Base-by-base conservation (phyloP, 2,329 filamentous ascomycete genomes). In the Diaporthe caulivora region DNA sequence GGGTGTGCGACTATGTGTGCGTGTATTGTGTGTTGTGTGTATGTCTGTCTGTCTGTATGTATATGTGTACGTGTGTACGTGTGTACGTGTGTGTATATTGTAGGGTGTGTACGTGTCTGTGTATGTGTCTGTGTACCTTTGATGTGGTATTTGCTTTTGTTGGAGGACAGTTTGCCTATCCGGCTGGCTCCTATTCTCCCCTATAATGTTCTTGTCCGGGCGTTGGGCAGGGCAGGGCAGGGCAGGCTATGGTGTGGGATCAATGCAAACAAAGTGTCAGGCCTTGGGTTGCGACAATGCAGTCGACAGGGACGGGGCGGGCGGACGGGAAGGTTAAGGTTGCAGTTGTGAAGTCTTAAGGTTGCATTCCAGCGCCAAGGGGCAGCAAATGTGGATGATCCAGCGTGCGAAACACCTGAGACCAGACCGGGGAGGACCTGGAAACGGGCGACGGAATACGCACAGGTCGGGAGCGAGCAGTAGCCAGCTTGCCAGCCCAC, bases 261-360 rank as follows among this genome's bases (percentile, higher is more conserved):
- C 53, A 68, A 53, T 51, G 34, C 71, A 70, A 64, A 51, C 65
- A 64, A 37, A 69, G 64, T 60, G 54, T 72, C 70, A 55, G 64
- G 68, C 42, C 31, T 60, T 60, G 54, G 68, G 40, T 29, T 42
- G 54, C 37, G 42, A 73, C 68, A 72, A 69, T 69, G 51, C 58
- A 67, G 67, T 73, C 47, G 72, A 64, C 67, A 58, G 53, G 69
- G 37, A 51, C 34, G 60, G 57, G 37, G n/a, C n/a, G n/a, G 72
- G 34, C 70, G 60, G 68, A 37, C 44, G 44, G 57, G 69, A 74
- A 69, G 72, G 70, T 64, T 74, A 72, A 74, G 72, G 72, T 74
- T 74, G 70, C 70, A 74, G 70, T 65, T 64, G 47, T 67, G 72
- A 58, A 72, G 62, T 74, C 62, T 72, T 71, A 70, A 71, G 70